Evolutionary conservation across 2,329 filamentous ascomycete genomes (phyloP).

Genomic region (Talaromyces sp.): DNA sequence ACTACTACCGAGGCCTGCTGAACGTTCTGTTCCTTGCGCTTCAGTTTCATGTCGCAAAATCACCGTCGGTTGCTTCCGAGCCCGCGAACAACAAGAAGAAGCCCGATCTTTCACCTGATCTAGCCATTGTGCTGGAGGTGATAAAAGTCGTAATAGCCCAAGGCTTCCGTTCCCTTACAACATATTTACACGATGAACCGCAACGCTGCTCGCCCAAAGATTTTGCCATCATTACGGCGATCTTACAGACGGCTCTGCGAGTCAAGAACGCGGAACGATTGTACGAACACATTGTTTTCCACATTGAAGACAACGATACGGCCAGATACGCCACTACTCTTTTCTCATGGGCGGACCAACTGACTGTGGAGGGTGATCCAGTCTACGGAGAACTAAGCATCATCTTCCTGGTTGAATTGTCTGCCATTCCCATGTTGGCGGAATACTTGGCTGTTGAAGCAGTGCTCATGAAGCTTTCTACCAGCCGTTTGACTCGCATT

Average conservation of each 20-base stretch:
- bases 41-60: slow-evolving; percentile 46
- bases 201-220: slow-evolving; percentile 67
- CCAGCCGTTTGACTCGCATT: slow-evolving; percentile 72
- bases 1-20: slow-evolving; percentile 78
- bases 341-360: slow-evolving; percentile 88
- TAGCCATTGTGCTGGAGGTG: slow-evolving; percentile 69
- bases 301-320: slow-evolving; percentile 63
- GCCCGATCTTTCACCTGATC: slow-evolving; percentile 39
- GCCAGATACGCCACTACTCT: slow-evolving; percentile 78
- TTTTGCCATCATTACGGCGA: slow-evolving; percentile 79
- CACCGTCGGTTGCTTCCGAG: slow-evolving; percentile 34
- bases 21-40: slow-evolving; percentile 81
- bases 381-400: slow-evolving; percentile 91
- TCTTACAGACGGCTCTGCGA: slow-evolving; percentile 77
- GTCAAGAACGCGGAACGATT: slow-evolving; percentile 72
- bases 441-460: slow-evolving; percentile 88
- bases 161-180: slow-evolving; percentile 77
- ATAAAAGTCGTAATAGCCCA: slow-evolving; percentile 73
- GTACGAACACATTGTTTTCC: slow-evolving; percentile 66
- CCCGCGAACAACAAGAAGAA: slow-evolving; percentile 27
- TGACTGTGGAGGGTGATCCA: slow-evolving; percentile 74
- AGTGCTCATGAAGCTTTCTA: slow-evolving; percentile 72
- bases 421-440: slow-evolving; percentile 72
- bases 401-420: slow-evolving; percentile 82
- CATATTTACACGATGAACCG: slow-evolving; percentile 73